Conservation (phyloP, 2,329 filamentous ascomycete species). For the Colletotrichum incanum region DNA sequence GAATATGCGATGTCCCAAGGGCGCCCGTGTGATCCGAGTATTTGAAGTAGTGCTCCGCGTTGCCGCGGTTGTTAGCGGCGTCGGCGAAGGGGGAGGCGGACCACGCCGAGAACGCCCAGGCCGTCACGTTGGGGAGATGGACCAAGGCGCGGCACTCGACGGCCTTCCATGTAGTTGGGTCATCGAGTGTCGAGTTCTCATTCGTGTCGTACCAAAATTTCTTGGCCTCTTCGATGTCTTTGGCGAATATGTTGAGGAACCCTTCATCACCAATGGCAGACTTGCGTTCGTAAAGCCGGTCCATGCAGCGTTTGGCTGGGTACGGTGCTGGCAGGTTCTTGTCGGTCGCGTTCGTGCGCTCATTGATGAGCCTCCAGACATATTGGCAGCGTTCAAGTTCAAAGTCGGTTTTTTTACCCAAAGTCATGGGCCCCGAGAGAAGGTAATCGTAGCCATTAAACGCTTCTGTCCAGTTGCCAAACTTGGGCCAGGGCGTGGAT, state of each 20-base stretch:
- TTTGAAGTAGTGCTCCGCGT: conserved; percentile 51
- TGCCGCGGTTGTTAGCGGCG: conserved; percentile 48
- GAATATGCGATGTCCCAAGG: conserved; percentile 45
- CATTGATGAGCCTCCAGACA: conserved; percentile 27
- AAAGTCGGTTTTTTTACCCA: conserved; percentile 37
- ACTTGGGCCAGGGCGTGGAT: conserved; percentile 26
- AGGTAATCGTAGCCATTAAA: conserved; percentile 27
- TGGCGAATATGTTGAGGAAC: conserved; percentile 46
- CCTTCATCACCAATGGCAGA: conserved; percentile 45
- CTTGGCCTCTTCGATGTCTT: conserved; percentile 47
- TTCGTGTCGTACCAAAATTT: conserved; percentile 46
- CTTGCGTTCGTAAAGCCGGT: conserved; percentile 45
- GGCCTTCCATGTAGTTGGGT: conserved; percentile 44
- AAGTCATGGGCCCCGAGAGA: conserved; percentile 35
- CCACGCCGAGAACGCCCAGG: conserved; percentile 46
- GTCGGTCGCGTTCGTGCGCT: not conserved
- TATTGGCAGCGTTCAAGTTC: conserved; percentile 42
- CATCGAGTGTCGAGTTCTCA: conserved; percentile 41
- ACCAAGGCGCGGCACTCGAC: conserved; percentile 46
- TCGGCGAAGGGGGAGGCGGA: conserved; percentile 47
- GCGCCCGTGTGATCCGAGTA: conserved; percentile 41
- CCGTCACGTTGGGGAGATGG: conserved; percentile 49
- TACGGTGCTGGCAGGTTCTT: not conserved
- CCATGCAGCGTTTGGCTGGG: conserved; percentile 24
- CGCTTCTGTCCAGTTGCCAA: conserved; percentile 36